A percentile compares a stretch with the other conserved stretches of the same genome.
Evolutionary conservation across 2,329 filamentous ascomycete genomes (phyloP).

Genomic region (Elsinoe arachidis): DNA sequence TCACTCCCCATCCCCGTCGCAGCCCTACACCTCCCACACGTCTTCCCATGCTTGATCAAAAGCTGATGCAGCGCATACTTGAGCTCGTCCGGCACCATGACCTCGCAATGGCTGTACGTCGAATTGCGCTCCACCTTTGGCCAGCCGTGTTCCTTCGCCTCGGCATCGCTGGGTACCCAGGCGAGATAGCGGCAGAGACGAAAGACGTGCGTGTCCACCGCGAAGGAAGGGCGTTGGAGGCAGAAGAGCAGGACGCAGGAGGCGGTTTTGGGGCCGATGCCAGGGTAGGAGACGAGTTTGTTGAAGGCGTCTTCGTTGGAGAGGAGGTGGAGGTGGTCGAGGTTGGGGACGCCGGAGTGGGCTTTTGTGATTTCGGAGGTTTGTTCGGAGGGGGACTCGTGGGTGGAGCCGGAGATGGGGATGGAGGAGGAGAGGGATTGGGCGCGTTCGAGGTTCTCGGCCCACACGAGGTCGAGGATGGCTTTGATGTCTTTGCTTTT

Average conservation of each 20-base stretch:
- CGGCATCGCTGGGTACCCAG: constrained; percentile 45
- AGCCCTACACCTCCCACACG: constrained; percentile 52
- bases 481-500: constrained; percentile 66
- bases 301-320: constrained; percentile 49
- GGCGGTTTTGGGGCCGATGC: constrained; percentile 58
- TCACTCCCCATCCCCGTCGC: constrained; percentile 52
- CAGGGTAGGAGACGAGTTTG: constrained; percentile 50
- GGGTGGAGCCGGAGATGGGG: neutral
- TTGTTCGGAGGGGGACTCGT: too few relatives aligned
- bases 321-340: constrained; percentile 52
- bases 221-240: constrained; percentile 54
- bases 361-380: constrained; percentile 45
- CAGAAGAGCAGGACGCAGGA: constrained; percentile 58
- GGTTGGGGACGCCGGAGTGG: constrained; percentile 53
- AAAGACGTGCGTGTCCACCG: constrained; percentile 60
- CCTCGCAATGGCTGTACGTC: constrained; percentile 53
- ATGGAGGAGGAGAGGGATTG: constrained; percentile 36
- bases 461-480: constrained; percentile 63
- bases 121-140: constrained; percentile 40
- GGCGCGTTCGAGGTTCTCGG: constrained; percentile 54
- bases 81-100: constrained; percentile 50
- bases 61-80: constrained; percentile 57
- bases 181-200: constrained; percentile 53
- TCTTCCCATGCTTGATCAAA: constrained; percentile 54
- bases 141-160: constrained; percentile 34